Evolutionary conservation across 257 asterid genomes (phyloP), one percentile per base, ranked within the genome.

Genomic region (Solanum dulcamara): DNA sequence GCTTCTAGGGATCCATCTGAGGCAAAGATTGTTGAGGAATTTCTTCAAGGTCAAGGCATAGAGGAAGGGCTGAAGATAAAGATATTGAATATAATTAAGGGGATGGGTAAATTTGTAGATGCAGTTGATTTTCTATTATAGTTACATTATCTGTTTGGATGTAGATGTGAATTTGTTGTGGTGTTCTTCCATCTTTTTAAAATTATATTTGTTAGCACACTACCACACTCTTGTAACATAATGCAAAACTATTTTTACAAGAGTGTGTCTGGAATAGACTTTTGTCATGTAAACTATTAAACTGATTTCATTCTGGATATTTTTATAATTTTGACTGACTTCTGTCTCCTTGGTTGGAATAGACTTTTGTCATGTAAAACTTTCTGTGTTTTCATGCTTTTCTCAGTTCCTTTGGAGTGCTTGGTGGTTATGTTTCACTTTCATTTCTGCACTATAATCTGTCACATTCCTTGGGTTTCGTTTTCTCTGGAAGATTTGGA

Each of bases 1-100:
- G 74, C 87, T 83, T 88, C 64, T 74, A 95, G 98, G 88, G 97
- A 95, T 88, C 94, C 97, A 81, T 92, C 94, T 3, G 97, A 95
- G 85, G 97, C 88, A 83, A 90, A 90, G 85, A 90, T 91, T 86
- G 98, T 94, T 46, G 97, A 93, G 91, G 93, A 94, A 88, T 96
- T 96, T 89, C 99, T 94, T 84, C 90, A 86, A 84, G 87, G 83
- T 86, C 97, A 96, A 91, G 91, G 94, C 83, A 85, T 95, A 67
- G 95, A 92, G 75, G 94, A 90, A 85, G 83, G 81, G 88, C 88
- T 86, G 91, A 91, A 60, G 90, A 85, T 87, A 10, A 86, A 81
- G 87, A 87, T 93, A 85, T 90, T 97, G 86, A 86, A 89, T 90
- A 94, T 95, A 87, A 94, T 97, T 79, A 92, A 90, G 88, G 92